Evolutionary conservation across 768 basidiomycete genomes (phyloP), one percentile per base, ranked within the genome.

Genomic region (Pleurotus tuoliensis): DNA sequence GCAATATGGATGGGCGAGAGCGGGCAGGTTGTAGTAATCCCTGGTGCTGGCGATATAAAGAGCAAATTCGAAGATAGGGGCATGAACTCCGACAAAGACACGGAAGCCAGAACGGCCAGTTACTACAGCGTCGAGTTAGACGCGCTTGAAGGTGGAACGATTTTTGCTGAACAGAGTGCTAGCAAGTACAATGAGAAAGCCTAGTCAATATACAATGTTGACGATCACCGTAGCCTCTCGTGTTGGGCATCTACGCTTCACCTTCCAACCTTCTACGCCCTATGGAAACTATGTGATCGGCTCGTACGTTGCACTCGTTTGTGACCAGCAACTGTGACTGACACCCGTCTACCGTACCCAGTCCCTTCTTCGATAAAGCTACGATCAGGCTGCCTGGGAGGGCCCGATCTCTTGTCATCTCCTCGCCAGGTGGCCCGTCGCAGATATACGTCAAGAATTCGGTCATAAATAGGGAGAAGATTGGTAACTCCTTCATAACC

Each of bases 1-100:
- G 91, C 91, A 0, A 92, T 93, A 38, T 92, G 90, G 90, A 92
- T 93, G 90, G 90, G 87, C 2, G 88, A 89, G 62, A 88, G 83
- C 59, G 88, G 80, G 0, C 80, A 81, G 47, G 80, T 84, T 2
- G 74, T 80, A 4, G 73, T 90, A 22, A 76, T 78, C 25, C 87
- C 88, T 9, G 87, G 88, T 5, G 69, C 75, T 3, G 69, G 73
- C 0, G 46, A 58, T 13, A 69, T 87, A 4, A 74, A 70, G 48
- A 69, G 73, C 15, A 65, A 62, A 3, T 82, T 86, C 55, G 79
- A 78, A 25, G 67, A 76, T 20, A 75, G 83, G 6, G 82, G 79
- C 1, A 71, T 84, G 69, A 44, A 41, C 1, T 81, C 82, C 62
- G 72, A 61, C 22, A 73, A 79, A 27, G 70, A 71, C 3, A 67